Conservation (phyloP, 2,329 filamentous ascomycete species). For the Microascus cirrosus region DNA sequence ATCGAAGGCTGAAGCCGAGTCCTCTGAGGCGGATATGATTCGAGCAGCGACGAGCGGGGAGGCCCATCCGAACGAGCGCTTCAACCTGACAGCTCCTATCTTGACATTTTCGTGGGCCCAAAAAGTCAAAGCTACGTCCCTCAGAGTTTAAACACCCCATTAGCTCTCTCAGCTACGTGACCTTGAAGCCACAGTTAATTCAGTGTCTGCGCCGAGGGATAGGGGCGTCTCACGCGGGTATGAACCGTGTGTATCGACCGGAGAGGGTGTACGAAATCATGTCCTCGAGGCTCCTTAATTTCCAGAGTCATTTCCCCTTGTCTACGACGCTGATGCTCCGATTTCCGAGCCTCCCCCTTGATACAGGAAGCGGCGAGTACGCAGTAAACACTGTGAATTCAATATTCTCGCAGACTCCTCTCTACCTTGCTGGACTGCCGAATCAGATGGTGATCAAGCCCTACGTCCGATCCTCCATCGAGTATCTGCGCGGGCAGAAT, state of each 20-base stretch:
- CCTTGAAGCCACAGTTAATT: conserved; percentile 41
- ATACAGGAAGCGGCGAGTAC: conserved; percentile 51
- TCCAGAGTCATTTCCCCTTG: conserved; percentile 67
- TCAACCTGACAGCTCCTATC: conserved; percentile 54
- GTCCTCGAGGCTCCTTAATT: conserved; percentile 60
- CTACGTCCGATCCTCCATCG: conserved; percentile 70
- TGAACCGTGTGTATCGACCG: conserved; percentile 63
- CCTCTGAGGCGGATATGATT: conserved; percentile 9
- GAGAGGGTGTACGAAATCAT: conserved; percentile 57
- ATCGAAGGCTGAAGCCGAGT: conserved; percentile 16
- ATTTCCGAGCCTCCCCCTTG: conserved; percentile 54
- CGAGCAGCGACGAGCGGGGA: conserved; percentile 43
- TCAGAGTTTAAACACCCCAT: conserved; percentile 48
- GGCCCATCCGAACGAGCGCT: conserved; percentile 46
- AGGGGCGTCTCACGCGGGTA: conserved; percentile 68
- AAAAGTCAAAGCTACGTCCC: conserved; percentile 43
- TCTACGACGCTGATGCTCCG: conserved; percentile 63
- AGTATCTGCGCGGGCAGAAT: conserved; percentile 61
- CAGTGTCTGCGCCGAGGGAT: conserved; percentile 55
- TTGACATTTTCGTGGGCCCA: conserved; percentile 56
- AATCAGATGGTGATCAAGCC: conserved; percentile 61
- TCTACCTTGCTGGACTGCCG: conserved; percentile 60
- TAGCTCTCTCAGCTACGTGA: conserved; percentile 35
- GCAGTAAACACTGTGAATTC: conserved; percentile 52
- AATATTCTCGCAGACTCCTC: conserved; percentile 55